Conservation (phyloP, 164 flowering plant species). For the Aristolochia fimbriata region DNA sequence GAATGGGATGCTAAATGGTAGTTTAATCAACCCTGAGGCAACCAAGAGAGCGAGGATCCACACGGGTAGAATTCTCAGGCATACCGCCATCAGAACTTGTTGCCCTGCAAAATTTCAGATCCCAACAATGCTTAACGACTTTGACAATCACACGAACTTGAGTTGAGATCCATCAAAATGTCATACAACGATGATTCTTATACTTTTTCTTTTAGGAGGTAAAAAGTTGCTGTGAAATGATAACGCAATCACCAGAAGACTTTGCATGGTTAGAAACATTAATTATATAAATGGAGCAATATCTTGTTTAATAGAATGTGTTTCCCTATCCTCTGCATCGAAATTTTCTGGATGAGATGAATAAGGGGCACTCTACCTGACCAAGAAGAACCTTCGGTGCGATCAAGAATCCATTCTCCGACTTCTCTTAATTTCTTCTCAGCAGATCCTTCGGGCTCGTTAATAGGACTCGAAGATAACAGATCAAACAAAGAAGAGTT, state of each 20-base stretch:
- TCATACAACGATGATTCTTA: background rate
- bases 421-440: slow-evolving; percentile 17
- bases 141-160: background rate
- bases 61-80: slow-evolving; percentile 43
- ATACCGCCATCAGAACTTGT: slow-evolving; percentile 28
- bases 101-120: slow-evolving; percentile 37
- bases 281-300: too few relatives aligned
- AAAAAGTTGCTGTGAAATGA: too few relatives aligned
- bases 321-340: too few relatives aligned
- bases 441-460: slow-evolving; percentile 14
- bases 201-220: too few relatives aligned
- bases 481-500: slow-evolving; percentile 8
- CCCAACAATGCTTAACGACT: background rate
- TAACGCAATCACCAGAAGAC: too few relatives aligned
- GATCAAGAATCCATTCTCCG: slow-evolving; percentile 16
- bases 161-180: background rate
- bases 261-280: too few relatives aligned
- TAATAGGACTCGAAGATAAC: slow-evolving; percentile 7
- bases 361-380: slow-evolving; percentile 6
- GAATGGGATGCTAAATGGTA: slow-evolving; percentile 47
- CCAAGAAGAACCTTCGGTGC: slow-evolving; percentile 9
- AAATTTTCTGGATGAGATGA: background rate
- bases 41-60: slow-evolving; percentile 42
- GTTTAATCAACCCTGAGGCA: slow-evolving; percentile 51
- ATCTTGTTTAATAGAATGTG: too few relatives aligned